Base-by-base conservation (phyloP, 1,284 basidiomycete genomes). In the Apiotrichum veenhuisii region DNA sequence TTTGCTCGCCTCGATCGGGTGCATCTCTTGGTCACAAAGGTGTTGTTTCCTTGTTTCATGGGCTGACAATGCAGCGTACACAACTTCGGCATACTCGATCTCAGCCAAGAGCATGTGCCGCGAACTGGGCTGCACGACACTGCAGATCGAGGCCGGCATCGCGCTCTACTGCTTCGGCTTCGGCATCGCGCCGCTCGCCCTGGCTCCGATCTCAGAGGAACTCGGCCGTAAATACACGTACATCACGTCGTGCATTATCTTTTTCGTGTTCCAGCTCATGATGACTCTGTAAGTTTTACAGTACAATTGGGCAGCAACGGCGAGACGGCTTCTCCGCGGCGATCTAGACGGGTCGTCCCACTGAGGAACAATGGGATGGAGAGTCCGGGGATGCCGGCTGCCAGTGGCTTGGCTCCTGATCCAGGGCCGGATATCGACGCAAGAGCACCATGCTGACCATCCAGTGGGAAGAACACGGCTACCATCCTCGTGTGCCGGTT, bases 121-220 rank as follows among this genome's bases (percentile, higher is more conserved):
- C n/a, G 86, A 89, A 63, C 76, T 89, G 17, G 78, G 82, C 40
- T 83, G 83, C 56, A 84, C 82, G 0, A 67, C 79, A 25, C 80
- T 85, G 42, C 80, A 85, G 66, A 84, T 84, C 8, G 85, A 83
- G 8, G 74, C 83, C 26, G 88, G 83, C 0, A 76, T 85, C 36
- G 83, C 80, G 56, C 77, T 84, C 33, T 89, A 82, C 71, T 80
- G 83, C 5, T 76, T 59, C 64, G 88, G 88, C 0, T 90, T 89
- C 62, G 85, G 80, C 1, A 59, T 88, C 20, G 80, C 85, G 2
- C 89, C 89, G 0, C 80, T 91, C 10, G 78, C 88, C 3, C 81
- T 86, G 1, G 85, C 87, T 0, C 86, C 88, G 0, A 82, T 89
- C 60, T 87, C 85, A 58, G 88, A 90, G 69, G 88, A 90, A 68